Conservation (phyloP, 371 early-diverging fungal genomes). For the Haplosporangium sp. region DNA sequence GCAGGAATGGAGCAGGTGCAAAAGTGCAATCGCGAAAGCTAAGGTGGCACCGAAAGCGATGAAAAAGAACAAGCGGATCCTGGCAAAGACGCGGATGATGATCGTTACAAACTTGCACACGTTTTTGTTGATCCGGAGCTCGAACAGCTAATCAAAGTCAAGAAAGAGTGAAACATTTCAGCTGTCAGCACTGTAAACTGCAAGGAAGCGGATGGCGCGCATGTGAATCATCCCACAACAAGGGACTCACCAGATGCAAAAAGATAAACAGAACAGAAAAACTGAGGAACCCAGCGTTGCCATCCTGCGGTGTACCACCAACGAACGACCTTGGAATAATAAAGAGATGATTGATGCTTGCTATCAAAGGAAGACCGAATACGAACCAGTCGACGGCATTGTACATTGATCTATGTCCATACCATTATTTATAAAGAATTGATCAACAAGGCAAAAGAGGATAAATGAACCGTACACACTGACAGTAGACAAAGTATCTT, state of each 20-base stretch:
- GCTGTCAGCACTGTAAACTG: not conserved
- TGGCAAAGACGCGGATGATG: constrained; percentile 1
- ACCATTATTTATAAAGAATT: not conserved
- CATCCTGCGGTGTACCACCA: too few species aligned
- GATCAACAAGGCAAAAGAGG: not conserved
- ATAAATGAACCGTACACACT: too few species aligned
- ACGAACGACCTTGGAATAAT: too few species aligned
- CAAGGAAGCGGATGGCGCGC: too few species aligned
- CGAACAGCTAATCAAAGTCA: not conserved
- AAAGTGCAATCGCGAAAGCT: not conserved
- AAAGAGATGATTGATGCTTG: too few species aligned
- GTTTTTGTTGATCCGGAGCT: constrained; percentile 7
- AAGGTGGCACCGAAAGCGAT: constrained; percentile 3
- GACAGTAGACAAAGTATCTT: not conserved
- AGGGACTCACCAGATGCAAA: not conserved
- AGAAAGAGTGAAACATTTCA: too few species aligned
- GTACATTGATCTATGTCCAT: not conserved
- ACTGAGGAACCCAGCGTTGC: too few species aligned
- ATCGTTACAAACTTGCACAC: constrained; percentile 21
- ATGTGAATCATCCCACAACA: too few species aligned
- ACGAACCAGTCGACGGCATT: too few species aligned
- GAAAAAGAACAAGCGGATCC: constrained; percentile 16
- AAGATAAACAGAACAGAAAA: too few species aligned
- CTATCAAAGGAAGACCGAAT: too few species aligned
- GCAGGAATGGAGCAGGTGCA: not conserved